Conservation (phyloP, 2,329 filamentous ascomycete species). For the Didymella arachidicola region DNA sequence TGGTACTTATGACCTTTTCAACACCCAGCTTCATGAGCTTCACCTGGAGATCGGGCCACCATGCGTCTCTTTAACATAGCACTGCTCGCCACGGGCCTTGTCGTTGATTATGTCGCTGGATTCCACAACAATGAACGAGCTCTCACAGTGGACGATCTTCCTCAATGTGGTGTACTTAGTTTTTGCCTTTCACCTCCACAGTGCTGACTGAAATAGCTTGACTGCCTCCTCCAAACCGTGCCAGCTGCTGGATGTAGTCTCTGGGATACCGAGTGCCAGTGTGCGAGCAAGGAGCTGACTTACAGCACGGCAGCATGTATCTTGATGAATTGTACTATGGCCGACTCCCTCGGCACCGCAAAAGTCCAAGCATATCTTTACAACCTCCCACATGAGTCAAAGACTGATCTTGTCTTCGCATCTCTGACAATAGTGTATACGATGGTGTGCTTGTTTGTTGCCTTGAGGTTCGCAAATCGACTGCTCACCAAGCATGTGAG, state of each 20-base stretch:
- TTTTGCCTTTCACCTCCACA: neutral
- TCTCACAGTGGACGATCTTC: slow-evolving; percentile 10
- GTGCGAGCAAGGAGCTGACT: slow-evolving; percentile 19
- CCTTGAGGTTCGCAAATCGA: slow-evolving; percentile 25
- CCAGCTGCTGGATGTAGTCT: slow-evolving; percentile 25
- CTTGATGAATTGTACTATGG: slow-evolving; percentile 33
- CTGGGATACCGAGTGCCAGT: slow-evolving; percentile 27
- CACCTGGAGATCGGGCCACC: neutral
- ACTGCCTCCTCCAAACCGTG: slow-evolving; percentile 11
- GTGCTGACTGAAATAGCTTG: neutral
- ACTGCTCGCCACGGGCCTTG: neutral
- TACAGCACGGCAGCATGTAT: slow-evolving; percentile 27
- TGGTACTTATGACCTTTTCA: neutral
- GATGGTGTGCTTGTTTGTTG: slow-evolving; percentile 25
- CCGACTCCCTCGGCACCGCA: slow-evolving; percentile 27
- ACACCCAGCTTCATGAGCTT: neutral
- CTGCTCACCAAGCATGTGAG: slow-evolving; percentile 26
- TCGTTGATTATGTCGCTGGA: neutral
- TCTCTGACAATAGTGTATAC: slow-evolving; percentile 25
- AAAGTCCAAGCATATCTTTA: slow-evolving; percentile 35
- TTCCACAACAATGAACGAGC: neutral
- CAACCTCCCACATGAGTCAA: slow-evolving; percentile 27
- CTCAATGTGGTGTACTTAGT: slow-evolving; percentile 10
- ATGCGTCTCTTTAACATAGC: slow-evolving; percentile 3
- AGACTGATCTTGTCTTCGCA: slow-evolving; percentile 16